These are phyloP conservation scores for Alternaria arbusti DNA, from an alignment of 2,329 filamentous ascomycete genomes.

Conservation along the genomic window DNA sequence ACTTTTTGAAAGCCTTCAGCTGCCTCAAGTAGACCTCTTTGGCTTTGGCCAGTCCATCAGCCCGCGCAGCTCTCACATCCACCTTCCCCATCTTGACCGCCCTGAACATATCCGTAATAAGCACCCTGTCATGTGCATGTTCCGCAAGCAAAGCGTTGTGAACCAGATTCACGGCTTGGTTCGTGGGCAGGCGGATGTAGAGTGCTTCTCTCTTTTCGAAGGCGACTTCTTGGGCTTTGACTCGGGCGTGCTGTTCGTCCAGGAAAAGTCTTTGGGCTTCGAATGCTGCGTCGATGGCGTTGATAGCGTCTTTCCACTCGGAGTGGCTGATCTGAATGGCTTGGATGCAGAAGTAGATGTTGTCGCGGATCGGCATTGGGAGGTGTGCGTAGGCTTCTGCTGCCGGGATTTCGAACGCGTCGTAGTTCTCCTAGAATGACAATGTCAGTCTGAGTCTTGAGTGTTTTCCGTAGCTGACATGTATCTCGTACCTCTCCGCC, in stretches of 20 bases:
- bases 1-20: not conserved
- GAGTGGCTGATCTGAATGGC: too few species aligned
- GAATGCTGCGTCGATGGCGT: not conserved
- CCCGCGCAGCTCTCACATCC: not conserved
- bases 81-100: not conserved
- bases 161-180: not conserved
- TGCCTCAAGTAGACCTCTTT: not conserved
- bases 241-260: not conserved
- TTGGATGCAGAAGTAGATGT: too few species aligned
- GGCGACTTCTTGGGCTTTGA: not conserved
- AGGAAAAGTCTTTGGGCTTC: not conserved
- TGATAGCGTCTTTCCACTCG: too few species aligned
- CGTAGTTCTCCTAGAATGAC: too few species aligned
- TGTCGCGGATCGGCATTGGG: too few species aligned
- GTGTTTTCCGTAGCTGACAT: too few species aligned
- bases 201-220: not conserved
- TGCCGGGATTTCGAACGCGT: too few species aligned
- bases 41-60: not conserved
- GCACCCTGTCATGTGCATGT: not conserved
- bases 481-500: too few species aligned
- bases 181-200: not conserved
- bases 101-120: not conserved
- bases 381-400: too few species aligned
- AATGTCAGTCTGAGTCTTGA: not conserved
- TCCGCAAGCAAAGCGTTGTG: not conserved